A percentile compares a stretch with the other conserved stretches of the same genome.
Evolutionary conservation across 495 filamentous ascomycete species (phyloP).

Genomic region (Penicillium herquei): DNA sequence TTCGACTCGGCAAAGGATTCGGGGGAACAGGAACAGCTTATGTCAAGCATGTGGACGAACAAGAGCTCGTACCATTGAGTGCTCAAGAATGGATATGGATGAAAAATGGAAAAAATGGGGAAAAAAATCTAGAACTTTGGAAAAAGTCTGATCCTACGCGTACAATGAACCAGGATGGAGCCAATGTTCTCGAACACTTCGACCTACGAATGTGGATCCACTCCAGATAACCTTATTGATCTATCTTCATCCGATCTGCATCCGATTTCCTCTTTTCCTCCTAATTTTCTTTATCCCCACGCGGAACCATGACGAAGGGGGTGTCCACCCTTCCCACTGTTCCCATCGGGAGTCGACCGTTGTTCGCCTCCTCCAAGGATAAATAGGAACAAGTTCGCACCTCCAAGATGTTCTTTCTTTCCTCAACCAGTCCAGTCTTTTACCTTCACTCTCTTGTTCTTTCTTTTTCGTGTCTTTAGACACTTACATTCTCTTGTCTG

Average conservation of each 20-base stretch:
- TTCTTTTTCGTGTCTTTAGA: conserved; percentile 8
- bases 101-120: background rate
- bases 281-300: background rate
- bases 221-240: conserved; percentile 3
- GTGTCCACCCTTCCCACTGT: background rate
- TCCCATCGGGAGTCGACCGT: background rate
- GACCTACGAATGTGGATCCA: background rate
- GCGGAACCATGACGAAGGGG: background rate
- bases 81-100: background rate
- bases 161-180: background rate
- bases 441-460: conserved; percentile 9
- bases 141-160: background rate
- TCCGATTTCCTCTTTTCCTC: too few relatives aligned
- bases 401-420: conserved; percentile 7
- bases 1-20: background rate
- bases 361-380: conserved; percentile 10
- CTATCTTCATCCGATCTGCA: background rate
- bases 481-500: conserved; percentile 16
- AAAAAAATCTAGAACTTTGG: conserved; percentile 1
- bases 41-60: conserved; percentile 6
- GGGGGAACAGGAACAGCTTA: background rate
- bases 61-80: background rate
- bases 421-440: conserved; percentile 16
- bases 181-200: background rate
- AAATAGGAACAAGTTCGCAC: conserved; percentile 16